Evolutionary conservation across 148 eudicot genomes (phyloP).

Genomic region (Bassia scoparia): DNA sequence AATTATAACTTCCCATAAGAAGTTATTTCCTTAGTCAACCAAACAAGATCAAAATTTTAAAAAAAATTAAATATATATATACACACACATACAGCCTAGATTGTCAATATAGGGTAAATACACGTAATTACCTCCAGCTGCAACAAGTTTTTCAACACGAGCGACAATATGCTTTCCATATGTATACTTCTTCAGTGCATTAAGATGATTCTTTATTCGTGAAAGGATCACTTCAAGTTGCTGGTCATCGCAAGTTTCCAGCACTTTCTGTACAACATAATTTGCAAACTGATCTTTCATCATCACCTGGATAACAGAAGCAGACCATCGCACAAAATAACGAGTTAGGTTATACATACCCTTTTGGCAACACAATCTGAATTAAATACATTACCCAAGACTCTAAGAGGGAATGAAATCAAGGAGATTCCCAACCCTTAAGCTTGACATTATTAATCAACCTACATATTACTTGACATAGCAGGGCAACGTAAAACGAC

Average conservation of each 20-base stretch:
- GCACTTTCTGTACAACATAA: conserved; percentile 74
- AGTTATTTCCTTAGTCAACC: no score
- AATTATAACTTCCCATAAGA: no score
- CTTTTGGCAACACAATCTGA: background rate
- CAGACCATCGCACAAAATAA: background rate
- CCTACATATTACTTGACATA: background rate
- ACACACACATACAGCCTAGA: no score
- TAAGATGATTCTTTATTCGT: conserved; percentile 74
- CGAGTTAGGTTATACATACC: background rate
- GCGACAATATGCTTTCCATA: conserved; percentile 94
- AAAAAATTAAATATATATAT: no score
- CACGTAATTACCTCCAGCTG: conserved; percentile 61
- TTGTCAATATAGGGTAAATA: background rate
- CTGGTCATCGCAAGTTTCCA: conserved; percentile 88
- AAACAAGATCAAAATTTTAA: background rate
- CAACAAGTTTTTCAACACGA: conserved; percentile 88
- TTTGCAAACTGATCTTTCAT: conserved; percentile 80
- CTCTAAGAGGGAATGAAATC: background rate
- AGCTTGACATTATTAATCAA: background rate
- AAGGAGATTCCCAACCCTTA: background rate
- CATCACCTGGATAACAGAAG: conserved; percentile 48
- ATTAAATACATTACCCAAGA: background rate
- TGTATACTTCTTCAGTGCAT: conserved; percentile 78
- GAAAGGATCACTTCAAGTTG: conserved; percentile 71
- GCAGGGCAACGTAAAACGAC: background rate